Conservation (phyloP, 2,329 filamentous ascomycete species). For the Fusarium stilboides region DNA sequence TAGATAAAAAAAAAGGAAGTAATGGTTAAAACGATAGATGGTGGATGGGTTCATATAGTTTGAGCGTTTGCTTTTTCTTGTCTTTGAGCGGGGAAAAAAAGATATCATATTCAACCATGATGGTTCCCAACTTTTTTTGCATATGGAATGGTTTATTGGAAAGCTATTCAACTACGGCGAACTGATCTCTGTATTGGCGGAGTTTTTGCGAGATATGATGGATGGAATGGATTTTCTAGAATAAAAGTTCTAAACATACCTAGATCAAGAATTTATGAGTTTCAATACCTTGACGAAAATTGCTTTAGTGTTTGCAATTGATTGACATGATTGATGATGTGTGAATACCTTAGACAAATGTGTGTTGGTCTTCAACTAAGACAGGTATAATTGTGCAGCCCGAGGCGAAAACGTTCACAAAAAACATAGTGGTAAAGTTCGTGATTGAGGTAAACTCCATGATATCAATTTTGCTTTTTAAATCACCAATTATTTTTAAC, state of each 20-base stretch:
- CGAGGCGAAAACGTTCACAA: background rate
- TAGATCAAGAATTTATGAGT: constrained; percentile 18
- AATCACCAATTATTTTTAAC: constrained; percentile 30
- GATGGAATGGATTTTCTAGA: constrained; percentile 22
- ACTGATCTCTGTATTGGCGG: constrained; percentile 35
- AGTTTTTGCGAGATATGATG: constrained; percentile 34
- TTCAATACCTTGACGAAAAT: background rate
- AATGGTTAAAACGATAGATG: constrained; percentile 32
- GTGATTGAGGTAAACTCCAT: constrained; percentile 7
- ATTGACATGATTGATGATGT: too few relatives aligned
- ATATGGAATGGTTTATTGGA: constrained; percentile 36
- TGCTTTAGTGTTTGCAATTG: background rate
- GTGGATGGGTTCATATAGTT: constrained; percentile 21
- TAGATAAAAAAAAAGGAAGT: constrained; percentile 25
- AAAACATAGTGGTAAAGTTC: background rate
- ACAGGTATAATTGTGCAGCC: too few relatives aligned
- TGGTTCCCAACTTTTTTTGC: constrained; percentile 24
- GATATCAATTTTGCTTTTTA: constrained; percentile 41
- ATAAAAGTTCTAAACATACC: constrained; percentile 22
- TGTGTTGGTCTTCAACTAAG: background rate
- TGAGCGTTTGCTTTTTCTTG: constrained; percentile 28
- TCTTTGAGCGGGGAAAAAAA: constrained; percentile 26
- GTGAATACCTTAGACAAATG: background rate
- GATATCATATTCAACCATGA: constrained; percentile 49
- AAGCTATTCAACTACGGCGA: constrained; percentile 44